Evolutionary conservation across 2,329 filamentous ascomycete species (phyloP), one percentile per base, ranked within the genome.

Genomic region (Nemania diffusa): DNA sequence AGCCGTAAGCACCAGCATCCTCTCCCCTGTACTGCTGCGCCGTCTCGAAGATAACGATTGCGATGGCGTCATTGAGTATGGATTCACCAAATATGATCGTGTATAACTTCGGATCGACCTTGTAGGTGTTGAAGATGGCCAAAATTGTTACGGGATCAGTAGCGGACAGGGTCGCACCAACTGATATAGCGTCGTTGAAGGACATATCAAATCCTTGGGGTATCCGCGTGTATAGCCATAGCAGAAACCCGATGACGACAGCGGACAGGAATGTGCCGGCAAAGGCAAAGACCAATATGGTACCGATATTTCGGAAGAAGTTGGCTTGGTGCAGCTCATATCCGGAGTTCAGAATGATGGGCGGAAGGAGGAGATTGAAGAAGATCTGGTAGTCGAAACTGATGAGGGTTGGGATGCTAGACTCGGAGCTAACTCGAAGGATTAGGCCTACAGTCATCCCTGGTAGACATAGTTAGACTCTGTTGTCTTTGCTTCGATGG

Each of bases 381-480:
- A 99, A 99, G 84, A 98, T 97, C 78, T 98, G 94, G 79, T 97
- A 97, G 83, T 98, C 92, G 84, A 99, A 99, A 80, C 91, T 97
- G 77, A 99, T 94, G 71, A 93, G 90, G 78, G 92, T 92, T 79
- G 94, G 91, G 74, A 99, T 94, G 70, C 91, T 93, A 69, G 93
- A 91, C 72, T 91, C 91, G 59, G 91, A 90, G 50, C 90, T 92
- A 70, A 97, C 83, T 76, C 96, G 89, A 65, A 99, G 89, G 67
- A 97, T 87, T 74, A 99, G 84, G 5, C 96, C 96, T 68, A 99
- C 93, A 65, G 94, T 91, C 96, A 98, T 98, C 75, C 95, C 95
- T 97, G 57, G 44, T 27, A 59, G 6, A 63, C 50, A 26, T 20
- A 61, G 56, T 69, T 57, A 69, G 68, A 20, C 40, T 72, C 32